Conservation (phyloP, 306 rosid genomes). For the Pterocarpus macrocarpus region DNA sequence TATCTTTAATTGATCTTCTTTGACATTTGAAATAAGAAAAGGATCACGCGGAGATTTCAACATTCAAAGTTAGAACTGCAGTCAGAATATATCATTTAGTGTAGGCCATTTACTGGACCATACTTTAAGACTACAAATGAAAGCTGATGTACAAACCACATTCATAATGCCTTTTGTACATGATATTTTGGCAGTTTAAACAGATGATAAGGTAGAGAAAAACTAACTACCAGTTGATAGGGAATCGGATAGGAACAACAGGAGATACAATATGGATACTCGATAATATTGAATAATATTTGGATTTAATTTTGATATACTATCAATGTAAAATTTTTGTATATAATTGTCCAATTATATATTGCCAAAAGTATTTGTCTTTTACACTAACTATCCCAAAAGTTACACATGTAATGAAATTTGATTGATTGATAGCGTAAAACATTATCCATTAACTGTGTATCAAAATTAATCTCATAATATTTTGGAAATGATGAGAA, state of each 20-base stretch:
- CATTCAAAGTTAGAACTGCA: background rate
- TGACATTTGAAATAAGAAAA: constrained; percentile 9
- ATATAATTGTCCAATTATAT: no score
- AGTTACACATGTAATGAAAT: no score
- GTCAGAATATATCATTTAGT: constrained; percentile 41
- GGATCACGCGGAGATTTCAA: background rate
- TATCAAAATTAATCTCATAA: background rate
- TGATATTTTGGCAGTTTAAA: constrained; percentile 13
- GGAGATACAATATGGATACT: background rate
- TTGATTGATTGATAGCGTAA: no score
- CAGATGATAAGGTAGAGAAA: background rate
- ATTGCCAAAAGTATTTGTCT: no score
- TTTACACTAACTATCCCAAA: no score
- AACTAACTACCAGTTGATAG: constrained; percentile 32
- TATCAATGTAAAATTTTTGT: no score
- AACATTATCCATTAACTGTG: no score
- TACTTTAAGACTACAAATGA: background rate
- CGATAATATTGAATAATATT: background rate
- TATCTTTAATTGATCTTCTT: background rate
- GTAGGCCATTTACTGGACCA: constrained; percentile 42
- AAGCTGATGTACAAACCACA: background rate
- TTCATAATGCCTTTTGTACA: constrained; percentile 6
- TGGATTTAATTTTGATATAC: no score
- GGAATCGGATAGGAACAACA: background rate
- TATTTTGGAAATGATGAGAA: background rate